Evolutionary conservation across 1,284 basidiomycete species (phyloP), one percentile per base, ranked within the genome.

Genomic region (Tremellales sp.): DNA sequence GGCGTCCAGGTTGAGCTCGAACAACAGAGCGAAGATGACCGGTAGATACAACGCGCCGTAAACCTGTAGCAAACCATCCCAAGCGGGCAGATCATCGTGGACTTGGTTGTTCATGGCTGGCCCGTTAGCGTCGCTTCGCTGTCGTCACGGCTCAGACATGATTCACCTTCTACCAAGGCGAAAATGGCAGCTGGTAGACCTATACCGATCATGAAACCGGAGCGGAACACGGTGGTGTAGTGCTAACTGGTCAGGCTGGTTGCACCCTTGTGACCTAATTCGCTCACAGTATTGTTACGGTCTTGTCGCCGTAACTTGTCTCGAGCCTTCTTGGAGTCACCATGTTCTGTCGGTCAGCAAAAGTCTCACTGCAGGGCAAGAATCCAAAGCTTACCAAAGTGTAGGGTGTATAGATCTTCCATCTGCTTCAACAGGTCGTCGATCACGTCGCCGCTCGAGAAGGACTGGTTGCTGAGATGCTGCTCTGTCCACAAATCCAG

Each of bases 241-340:
- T 93, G 87, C 60, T 69, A 39, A 1, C 15, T 12, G n/a, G 22
- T 42, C 24, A 44, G 19, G n/a, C n/a, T n/a, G n/a, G n/a, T n/a
- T n/a, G n/a, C n/a, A 39, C 25, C 13, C 13, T 36, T 5, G 33
- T 36, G 15, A 36, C 5, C 4, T 36, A n/a, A 36, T 31, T 31
- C 33, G 5, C 68, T 31, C 36, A 69, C 68, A 10, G 81, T 86
- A 52, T 81, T 82, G 12, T 76, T 72, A 12, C 68, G 67, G 3
- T 75, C 72, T 8, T 79, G 79, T 2, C 80, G 78, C 17, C 89
- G 82, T 25, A 97, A 79, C 41, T 81, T 79, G 3, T 77, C 77
- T 39, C 84, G 75, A 0, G 94, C 92, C 52, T 79, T 82, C 74
- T 94, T 97, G 59, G 78, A 80, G 70, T 97, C 83, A 2, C 91